Base-by-base conservation (phyloP, 2,329 filamentous ascomycete genomes). In the Aureobasidium sp. region DNA sequence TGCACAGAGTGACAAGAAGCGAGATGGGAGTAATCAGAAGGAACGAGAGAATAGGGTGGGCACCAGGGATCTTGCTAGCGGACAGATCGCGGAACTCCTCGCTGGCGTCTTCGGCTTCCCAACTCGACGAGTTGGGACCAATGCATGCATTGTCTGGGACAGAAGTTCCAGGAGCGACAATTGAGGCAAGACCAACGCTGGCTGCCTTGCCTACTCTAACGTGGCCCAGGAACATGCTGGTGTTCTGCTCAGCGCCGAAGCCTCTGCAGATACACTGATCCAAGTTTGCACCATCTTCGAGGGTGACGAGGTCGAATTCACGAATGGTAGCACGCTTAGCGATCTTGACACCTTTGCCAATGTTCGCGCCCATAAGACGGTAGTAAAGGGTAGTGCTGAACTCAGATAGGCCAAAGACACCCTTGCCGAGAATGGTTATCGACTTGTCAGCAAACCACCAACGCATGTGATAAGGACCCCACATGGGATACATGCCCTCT, bases 401-500 rank as follows among this genome's bases (percentile, higher is more conserved):
- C 41, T 76, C 70, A 39, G 66, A 69, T 45, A 65, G 56, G 19
- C 61, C 62, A 56, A 78, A 79, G 27, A 74, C 54, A 1, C 77
- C 77, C 59, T 65, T 61, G 14, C 77, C 78, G 53, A 70, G 71
- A 11, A 79, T 65, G 30, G 70, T 68, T 3, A 77, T 66, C 17
- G 73, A 72, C 65, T 81, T 81, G 60, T 81, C 73, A 1, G 74
- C 72, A 52, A 81, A 58, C 79, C 79, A 81, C 79, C 79, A 81
- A 7, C 76, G 70, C 0, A 76, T 80, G 61, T 81, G 78, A 59
- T 80, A 81, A 1, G 62, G 56, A 1, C 77, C 77, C 79, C 79
- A 81, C 78, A 81, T 81, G 2, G 79, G 78, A 58, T 77, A 80
- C 2, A 79, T 61, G 0, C 79, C 79, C 60, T 77, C 71, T 30